Percentiles rank a stretch among this genome's conserved stretches.
phyloP scores from a whole-genome alignment of 352 stramenopile species.

The Globisporangium cederbergense region DNA sequence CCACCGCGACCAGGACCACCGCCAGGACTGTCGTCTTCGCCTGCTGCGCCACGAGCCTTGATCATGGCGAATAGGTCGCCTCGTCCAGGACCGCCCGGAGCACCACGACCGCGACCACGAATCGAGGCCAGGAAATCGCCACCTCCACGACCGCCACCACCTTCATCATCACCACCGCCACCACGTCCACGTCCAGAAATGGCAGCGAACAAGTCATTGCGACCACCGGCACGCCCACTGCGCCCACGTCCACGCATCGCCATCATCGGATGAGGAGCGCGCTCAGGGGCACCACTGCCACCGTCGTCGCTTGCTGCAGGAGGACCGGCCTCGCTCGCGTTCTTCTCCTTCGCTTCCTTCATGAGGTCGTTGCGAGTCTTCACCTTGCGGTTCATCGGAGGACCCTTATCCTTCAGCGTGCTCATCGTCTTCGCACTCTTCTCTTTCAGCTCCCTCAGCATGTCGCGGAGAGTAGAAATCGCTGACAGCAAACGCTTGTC shows the following conservation, averaged over 20 bases:
- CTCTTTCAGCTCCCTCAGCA: constrained; percentile 64
- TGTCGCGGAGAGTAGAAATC: constrained; percentile 51
- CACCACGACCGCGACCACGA: constrained; percentile 43
- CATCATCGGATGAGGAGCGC: constrained; percentile 38
- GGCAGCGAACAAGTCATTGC: constrained; percentile 44
- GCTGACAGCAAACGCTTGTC: constrained; percentile 78
- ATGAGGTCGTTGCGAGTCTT: constrained; percentile 74
- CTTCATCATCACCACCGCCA: constrained; percentile 35
- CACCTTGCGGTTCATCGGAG: constrained; percentile 44
- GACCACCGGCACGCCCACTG: constrained; percentile 24
- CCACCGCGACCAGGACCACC: constrained; percentile 31
- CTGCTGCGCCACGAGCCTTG: constrained; percentile 32
- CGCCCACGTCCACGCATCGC: constrained; percentile 38
- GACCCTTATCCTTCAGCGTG: constrained; percentile 68
- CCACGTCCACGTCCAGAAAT: constrained; percentile 43
- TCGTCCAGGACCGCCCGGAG: constrained; percentile 38
- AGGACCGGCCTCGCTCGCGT: constrained; percentile 45
- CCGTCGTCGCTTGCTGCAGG: constrained; percentile 25
- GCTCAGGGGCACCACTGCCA: constrained; percentile 20
- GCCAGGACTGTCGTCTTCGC: constrained; percentile 22
- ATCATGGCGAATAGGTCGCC: constrained; percentile 72
- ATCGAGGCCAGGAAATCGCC: constrained; percentile 57
- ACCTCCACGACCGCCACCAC: constrained; percentile 27
- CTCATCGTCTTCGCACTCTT: constrained; percentile 39
- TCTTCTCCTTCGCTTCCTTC: constrained; percentile 88